Evolutionary conservation across 345 rosid genomes (phyloP).

Genomic region (Salix koriyanagi): DNA sequence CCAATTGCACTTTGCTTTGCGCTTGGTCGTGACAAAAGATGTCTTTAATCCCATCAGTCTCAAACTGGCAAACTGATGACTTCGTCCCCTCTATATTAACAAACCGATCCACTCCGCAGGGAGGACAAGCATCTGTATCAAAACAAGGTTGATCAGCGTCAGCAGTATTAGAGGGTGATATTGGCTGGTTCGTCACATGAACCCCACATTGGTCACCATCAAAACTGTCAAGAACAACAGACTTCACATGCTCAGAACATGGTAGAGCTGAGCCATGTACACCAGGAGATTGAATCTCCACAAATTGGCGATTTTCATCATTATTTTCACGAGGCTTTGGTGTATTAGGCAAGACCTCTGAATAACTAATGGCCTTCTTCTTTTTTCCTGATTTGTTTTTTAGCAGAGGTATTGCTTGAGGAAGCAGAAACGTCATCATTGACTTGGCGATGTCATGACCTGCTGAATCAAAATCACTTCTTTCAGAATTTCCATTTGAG

Average conservation of each 20-base stretch:
- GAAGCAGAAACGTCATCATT: constrained; percentile 86
- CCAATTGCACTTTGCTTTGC: constrained; percentile 27
- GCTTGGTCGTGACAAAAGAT: constrained; percentile 28
- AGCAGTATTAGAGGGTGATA: constrained; percentile 15
- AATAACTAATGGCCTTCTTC: constrained; percentile 8
- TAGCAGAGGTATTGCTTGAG: constrained; percentile 87
- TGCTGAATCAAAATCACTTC: constrained; percentile 48
- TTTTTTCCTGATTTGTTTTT: constrained; percentile 45
- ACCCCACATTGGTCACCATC: constrained; percentile 36
- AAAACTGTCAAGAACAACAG: constrained; percentile 45
- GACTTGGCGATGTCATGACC: constrained; percentile 55
- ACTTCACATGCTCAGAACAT: constrained; percentile 27
- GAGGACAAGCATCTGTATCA: constrained; percentile 14
- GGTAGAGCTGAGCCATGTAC: constrained; percentile 9
- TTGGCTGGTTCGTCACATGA: constrained; percentile 18
- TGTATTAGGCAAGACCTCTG: constrained; percentile 19
- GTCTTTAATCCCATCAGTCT: constrained; percentile 20
- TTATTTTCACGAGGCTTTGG: constrained; percentile 24
- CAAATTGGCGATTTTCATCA: constrained; percentile 20
- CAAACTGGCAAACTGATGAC: constrained; percentile 21
- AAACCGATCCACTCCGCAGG: constrained; percentile 11
- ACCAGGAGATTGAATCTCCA: constrained; percentile 30
- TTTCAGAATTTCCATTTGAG: constrained; percentile 41
- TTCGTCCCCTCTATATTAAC: constrained; percentile 4
- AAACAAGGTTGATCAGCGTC: constrained; percentile 29